Evolutionary conservation across 176 grass and related monocot species (phyloP).

Genomic region (Elymus sibiricus): DNA sequence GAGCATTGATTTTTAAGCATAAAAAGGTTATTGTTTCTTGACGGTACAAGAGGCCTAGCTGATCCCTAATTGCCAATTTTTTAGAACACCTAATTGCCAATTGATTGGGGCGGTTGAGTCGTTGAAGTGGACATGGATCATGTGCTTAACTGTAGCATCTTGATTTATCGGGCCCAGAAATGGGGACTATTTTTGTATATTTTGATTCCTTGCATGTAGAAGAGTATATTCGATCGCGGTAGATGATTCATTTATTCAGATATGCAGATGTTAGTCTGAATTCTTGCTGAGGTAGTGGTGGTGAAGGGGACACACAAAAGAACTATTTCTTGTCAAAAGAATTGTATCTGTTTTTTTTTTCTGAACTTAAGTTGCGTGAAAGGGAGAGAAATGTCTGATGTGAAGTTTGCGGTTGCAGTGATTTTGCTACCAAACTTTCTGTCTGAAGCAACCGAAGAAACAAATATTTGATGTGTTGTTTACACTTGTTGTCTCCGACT

Average conservation of each 20-base stretch:
- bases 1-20: background rate
- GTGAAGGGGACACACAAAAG: background rate
- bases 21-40: background rate
- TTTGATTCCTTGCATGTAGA: background rate
- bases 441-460: slow-evolving; percentile 10
- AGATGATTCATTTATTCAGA: background rate
- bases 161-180: background rate
- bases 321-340: background rate
- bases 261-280: background rate
- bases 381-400: slow-evolving; percentile 24
- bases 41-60: background rate
- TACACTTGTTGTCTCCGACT: slow-evolving; percentile 29
- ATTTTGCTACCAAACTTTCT: background rate
- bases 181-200: background rate
- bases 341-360: background rate
- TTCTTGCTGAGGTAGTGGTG: slow-evolving; percentile 14
- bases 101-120: slow-evolving; percentile 4
- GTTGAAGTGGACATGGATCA: background rate
- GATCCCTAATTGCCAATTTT: background rate
- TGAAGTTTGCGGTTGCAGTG: slow-evolving; percentile 13
- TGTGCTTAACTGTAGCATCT: background rate
- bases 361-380: slow-evolving; percentile 2
- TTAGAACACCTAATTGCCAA: background rate
- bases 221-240: background rate
- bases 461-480: slow-evolving; percentile 28